Evolutionary conservation across 441 rosid genomes (phyloP), one percentile per base, ranked within the genome.

Genomic region (Cnidoscolus chayamansa): DNA sequence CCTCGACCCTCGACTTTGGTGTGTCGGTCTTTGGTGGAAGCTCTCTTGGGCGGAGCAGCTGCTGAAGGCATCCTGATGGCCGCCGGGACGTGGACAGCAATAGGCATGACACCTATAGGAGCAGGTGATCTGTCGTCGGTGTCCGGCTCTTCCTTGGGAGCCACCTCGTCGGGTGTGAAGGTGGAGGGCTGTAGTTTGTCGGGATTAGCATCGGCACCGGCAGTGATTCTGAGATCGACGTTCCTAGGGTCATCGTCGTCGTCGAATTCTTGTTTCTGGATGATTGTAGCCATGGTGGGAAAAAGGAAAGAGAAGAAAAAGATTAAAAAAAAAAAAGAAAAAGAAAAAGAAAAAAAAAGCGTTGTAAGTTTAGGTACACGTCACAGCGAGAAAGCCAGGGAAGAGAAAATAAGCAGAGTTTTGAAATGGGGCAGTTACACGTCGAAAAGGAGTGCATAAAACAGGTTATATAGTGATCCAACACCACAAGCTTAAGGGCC

Each of bases 1-100:
- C 96, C 93, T 9, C 93, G 86, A 25, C 94, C 94, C 76, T 91
- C 90, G 8, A 91, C 97, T 71, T 91, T 91, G 1, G 93, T 84
- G 82, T 89, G 97, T 40, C 95, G 86, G 83, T 91, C 97, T 70
- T 84, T 91, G 0, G 85, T 67, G 0, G 84, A 86, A 13, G 90
- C 76, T 60, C 96, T 81, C 77, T 82, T 88, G 45, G 80, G 79
- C 61, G 83, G 83, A 10, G 76, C 58, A 40, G 68, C 25, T 60
- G 72, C 54, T 8, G 65, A 16, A 30, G 85, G 80, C 78, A 79
- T 66, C 7, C 79, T 72, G 31, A 80, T 64, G 55, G 74, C 72
- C 7, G 83, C 35, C 7, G 89, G 90, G 19, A 76, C 76, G 31
- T 76, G 85, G 19, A 81, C 77, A 0, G 82, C 67, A 15, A 75